A percentile compares a stretch with the other conserved stretches of the same genome.
Conservation (phyloP, 495 filamentous ascomycete species). For the Monascus purpureus region DNA sequence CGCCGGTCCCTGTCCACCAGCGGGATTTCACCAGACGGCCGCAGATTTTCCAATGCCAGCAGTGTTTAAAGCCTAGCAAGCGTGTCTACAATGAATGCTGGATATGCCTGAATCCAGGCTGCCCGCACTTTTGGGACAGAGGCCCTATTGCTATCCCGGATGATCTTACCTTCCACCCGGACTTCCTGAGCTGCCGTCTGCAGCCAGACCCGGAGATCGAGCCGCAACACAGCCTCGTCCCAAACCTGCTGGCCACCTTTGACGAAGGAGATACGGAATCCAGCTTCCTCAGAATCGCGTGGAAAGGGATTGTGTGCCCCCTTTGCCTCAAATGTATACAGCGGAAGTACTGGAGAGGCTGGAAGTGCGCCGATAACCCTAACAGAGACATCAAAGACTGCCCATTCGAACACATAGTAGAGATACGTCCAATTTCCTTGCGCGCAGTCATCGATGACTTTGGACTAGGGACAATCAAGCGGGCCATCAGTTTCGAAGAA, state of each 20-base stretch:
- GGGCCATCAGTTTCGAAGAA: conserved; percentile 7
- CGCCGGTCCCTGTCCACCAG: conserved; percentile 7
- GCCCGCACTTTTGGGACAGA: conserved; percentile 41
- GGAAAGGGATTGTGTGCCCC: conserved; percentile 62
- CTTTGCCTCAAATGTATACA: conserved; percentile 51
- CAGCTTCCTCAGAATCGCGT: conserved; percentile 21
- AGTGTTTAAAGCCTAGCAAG: conserved; percentile 22
- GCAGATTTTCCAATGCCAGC: conserved; percentile 18
- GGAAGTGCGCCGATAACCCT: conserved; percentile 38
- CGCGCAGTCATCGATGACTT: conserved; percentile 19
- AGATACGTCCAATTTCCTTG: conserved; percentile 22
- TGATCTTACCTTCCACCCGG: conserved; percentile 36
- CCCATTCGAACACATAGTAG: conserved; percentile 22
- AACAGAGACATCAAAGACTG: conserved; percentile 27
- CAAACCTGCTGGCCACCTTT: conserved; percentile 24
- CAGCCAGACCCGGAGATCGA: conserved; percentile 21
- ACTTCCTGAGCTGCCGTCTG: conserved; percentile 40
- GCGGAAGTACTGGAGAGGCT: conserved; percentile 46
- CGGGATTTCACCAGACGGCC: conserved; percentile 11
- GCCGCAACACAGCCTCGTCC: conserved; percentile 20
- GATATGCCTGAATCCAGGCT: conserved; percentile 52
- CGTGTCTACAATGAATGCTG: conserved; percentile 46
- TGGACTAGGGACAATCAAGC: conserved; percentile 13
- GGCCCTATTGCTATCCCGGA: conserved; percentile 10
- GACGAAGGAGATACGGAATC: conserved; percentile 12